Evolutionary conservation across 2,329 filamentous ascomycete genomes (phyloP), one percentile per base, ranked within the genome.

Genomic region (Neurospora crassa): DNA sequence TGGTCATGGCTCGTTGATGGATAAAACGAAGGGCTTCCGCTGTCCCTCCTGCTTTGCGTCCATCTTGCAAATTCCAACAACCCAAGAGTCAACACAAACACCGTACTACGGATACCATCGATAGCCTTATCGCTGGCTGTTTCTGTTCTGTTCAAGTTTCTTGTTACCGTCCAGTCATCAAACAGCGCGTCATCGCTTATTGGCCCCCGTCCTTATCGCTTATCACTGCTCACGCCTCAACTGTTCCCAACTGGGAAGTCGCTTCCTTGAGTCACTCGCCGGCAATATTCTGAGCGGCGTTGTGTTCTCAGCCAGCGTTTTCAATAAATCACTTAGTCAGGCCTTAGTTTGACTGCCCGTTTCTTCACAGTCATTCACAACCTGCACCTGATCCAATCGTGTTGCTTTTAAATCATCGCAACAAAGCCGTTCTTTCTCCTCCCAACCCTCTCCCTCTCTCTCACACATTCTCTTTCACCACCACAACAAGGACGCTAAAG

Each of bases 161-260:
- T n/a, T 34, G 67, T 24, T 8, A 42, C 24, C 40, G 37, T n/a
- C n/a, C n/a, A n/a, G n/a, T 63, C 68, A 69, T 40, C 37, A 47
- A 37, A 71, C n/a, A 69, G 20, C 45, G 67, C 37, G 67, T 70
- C 59, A 67, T n/a, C 16, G 34, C 20, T 69, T 29, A 53, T 63
- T 11, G n/a, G n/a, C 45, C 45, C 45, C 45, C 47, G 47, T 41
- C 41, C 63, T 68, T 47, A 68, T 70, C 69, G 40, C 59, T 68
- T 70, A 70, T 70, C 69, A 53, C 34, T 67, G 34, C 47, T 42
- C 20, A 69, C 41, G 16, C 41, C 68, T 67, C 69, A 20, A 20
- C 20, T 37, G 24, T 67, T 41, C 40, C 20, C 37, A 53, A 69
- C 29, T n/a, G 53, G 53, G 53, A 63, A 63, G 53, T 63, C 53